These are phyloP conservation scores for Fusarium xylarioides DNA, from an alignment of 2,329 filamentous ascomycete genomes.

Conservation along the genomic window DNA sequence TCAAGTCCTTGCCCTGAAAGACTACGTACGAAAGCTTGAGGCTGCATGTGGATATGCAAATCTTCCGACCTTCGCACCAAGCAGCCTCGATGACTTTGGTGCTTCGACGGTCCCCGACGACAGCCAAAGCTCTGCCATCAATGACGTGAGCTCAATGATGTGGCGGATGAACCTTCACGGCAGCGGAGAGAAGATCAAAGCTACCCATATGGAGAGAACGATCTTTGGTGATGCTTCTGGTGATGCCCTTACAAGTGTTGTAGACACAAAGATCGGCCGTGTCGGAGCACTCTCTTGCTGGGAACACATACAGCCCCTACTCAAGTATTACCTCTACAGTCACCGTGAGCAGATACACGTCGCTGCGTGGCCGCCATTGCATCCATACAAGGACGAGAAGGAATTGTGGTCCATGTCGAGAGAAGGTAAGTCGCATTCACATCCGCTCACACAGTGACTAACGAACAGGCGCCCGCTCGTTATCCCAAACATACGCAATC, in stretches of 20 bases:
- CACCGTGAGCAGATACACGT: slow-evolving; percentile 20
- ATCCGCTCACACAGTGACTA: accelerated
- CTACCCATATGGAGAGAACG: slow-evolving; percentile 61
- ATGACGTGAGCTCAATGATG: neutral
- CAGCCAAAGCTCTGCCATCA: neutral
- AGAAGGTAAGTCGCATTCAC: slow-evolving; percentile 30
- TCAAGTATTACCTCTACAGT: slow-evolving; percentile 4
- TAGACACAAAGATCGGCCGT: neutral
- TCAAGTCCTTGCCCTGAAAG: neutral
- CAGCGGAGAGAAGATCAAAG: slow-evolving; percentile 54
- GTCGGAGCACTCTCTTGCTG: slow-evolving; percentile 57
- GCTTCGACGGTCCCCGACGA: neutral
- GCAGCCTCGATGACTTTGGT: neutral
- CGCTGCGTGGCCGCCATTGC: slow-evolving; percentile 4
- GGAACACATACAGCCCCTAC: slow-evolving; percentile 31
- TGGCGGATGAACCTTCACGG: neutral
- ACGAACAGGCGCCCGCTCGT: neutral
- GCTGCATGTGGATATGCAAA: neutral
- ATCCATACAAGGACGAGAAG: neutral
- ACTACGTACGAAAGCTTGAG: neutral
- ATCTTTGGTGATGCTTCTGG: slow-evolving; percentile 54
- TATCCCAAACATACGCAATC: neutral
- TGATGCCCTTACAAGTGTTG: neutral
- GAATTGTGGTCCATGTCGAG: slow-evolving; percentile 40
- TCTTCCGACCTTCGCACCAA: neutral